A percentile compares a stretch with the other conserved stretches of the same genome.
phyloP scores from a whole-genome alignment of 2,329 filamentous ascomycete species.

The Fusarium liriodendri region DNA sequence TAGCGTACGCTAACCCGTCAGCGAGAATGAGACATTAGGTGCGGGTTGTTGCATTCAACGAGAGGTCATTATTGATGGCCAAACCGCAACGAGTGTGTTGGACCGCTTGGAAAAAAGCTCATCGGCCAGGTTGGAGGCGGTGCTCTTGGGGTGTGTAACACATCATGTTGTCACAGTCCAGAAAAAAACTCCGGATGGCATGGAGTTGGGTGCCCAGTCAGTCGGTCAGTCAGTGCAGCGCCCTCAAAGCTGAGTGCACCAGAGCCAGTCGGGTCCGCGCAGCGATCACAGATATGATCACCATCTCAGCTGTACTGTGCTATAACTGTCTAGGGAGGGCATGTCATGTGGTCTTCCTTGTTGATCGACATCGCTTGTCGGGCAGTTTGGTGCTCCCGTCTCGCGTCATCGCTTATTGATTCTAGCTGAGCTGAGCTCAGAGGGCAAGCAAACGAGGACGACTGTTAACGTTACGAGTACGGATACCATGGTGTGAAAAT shows the following conservation, averaged over 20 bases:
- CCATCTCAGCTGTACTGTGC: neutral
- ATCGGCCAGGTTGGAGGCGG: neutral
- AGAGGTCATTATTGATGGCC: neutral
- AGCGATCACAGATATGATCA: neutral
- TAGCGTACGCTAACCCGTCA: neutral
- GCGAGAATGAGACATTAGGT: neutral
- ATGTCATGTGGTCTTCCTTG: neutral
- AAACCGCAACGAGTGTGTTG: neutral
- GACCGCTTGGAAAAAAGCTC: neutral
- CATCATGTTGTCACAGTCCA: slow-evolving; percentile 14
- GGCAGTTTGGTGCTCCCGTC: neutral
- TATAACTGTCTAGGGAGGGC: neutral
- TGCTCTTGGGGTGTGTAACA: slow-evolving; percentile 2
- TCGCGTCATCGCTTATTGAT: neutral
- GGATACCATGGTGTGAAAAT: neutral
- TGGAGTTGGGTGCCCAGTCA: neutral
- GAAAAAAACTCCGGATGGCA: slow-evolving; percentile 16
- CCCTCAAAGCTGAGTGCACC: slow-evolving; percentile 8
- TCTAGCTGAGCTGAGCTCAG: neutral
- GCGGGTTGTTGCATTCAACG: neutral
- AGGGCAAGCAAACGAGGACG: neutral
- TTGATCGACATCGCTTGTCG: slow-evolving; percentile 17
- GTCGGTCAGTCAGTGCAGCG: neutral
- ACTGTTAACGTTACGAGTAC: neutral
- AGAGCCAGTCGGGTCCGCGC: neutral